These are phyloP conservation scores for Penicillium sp. DNA, from an alignment of 2,329 filamentous ascomycete genomes.

Conservation along the genomic window DNA sequence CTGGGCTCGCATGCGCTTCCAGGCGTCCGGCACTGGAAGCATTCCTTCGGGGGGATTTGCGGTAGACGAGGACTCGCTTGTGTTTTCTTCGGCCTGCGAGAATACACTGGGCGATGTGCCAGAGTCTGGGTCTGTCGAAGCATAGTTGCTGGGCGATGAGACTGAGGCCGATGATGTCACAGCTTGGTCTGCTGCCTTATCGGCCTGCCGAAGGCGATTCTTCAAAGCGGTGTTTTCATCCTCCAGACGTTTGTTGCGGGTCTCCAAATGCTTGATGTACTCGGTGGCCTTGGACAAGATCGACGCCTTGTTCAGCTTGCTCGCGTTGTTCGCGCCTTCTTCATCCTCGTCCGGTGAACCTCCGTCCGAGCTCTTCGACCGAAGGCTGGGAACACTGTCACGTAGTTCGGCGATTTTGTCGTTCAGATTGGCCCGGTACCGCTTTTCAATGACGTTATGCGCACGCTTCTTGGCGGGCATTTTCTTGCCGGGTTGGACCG, in stretches of 20 bases:
- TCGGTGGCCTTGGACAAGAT: slow-evolving; percentile 94
- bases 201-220: slow-evolving; percentile 76
- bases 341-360: slow-evolving; percentile 65
- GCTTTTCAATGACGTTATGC: slow-evolving; percentile 97
- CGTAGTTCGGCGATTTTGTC: slow-evolving; percentile 93
- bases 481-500: slow-evolving; percentile 48
- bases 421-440: slow-evolving; percentile 93
- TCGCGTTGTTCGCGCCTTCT: slow-evolving; percentile 80
- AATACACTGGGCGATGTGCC: slow-evolving; percentile 45
- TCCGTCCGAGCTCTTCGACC: slow-evolving; percentile 64
- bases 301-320: slow-evolving; percentile 97
- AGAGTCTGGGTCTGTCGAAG: slow-evolving; percentile 37
- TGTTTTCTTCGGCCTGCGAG: slow-evolving; percentile 41
- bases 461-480: slow-evolving; percentile 82
- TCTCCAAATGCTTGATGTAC: slow-evolving; percentile 92
- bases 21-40: slow-evolving; percentile 47
- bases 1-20: slow-evolving; percentile 44
- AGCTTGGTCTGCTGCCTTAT: slow-evolving; percentile 56
- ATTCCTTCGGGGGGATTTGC: slow-evolving; percentile 45
- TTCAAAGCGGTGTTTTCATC: slow-evolving; percentile 83
- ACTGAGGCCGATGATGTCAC: slow-evolving; percentile 39
- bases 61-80: slow-evolving; percentile 33
- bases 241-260: slow-evolving; percentile 77
- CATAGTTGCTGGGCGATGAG: slow-evolving; percentile 44
- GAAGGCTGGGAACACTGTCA: slow-evolving; percentile 87